Percentiles rank a stretch among this genome's conserved stretches.
Conservation (phyloP, 306 rosid genomes). For the Citrullus amarus region DNA sequence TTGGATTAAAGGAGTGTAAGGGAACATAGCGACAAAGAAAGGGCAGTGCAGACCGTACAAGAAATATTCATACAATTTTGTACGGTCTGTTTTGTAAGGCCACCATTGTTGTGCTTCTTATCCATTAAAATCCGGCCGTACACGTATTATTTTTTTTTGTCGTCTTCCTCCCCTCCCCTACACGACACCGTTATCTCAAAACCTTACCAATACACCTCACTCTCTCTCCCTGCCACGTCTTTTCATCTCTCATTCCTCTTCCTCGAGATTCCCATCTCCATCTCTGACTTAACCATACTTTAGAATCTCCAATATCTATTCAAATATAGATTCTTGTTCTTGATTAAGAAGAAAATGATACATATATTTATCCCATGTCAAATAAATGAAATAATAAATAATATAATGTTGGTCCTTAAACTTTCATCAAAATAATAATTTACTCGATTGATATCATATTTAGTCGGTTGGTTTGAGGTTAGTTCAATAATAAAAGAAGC, state of each 20-base stretch:
- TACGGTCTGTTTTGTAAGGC: neutral
- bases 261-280: neutral
- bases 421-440: too few relatives aligned
- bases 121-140: constrained; percentile 12
- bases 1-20: neutral
- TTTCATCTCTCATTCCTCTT: too few relatives aligned
- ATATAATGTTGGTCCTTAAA: too few relatives aligned
- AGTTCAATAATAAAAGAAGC: too few relatives aligned
- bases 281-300: too few relatives aligned
- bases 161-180: neutral
- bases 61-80: neutral
- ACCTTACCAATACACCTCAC: neutral
- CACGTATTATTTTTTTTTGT: constrained; percentile 20
- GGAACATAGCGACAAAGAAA: constrained; percentile 1
- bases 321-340: too few relatives aligned
- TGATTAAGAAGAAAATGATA: too few relatives aligned
- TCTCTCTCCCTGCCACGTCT: neutral
- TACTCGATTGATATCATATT: too few relatives aligned
- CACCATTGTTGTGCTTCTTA: neutral
- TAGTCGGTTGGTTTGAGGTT: too few relatives aligned
- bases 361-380: too few relatives aligned
- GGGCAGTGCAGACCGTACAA: constrained; percentile 3
- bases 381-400: too few relatives aligned
- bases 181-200: neutral
- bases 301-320: too few relatives aligned